Evolutionary conservation across 129 eudicot species (phyloP).

Genomic region (Helianthus annuus): HanXRQr2.0-SUNRISE NC_035436.2:71697787-71698286

Average conservation of each 20-base stretch:
- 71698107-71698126: not conserved
- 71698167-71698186: not conserved
- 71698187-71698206: too few species aligned
- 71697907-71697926: not conserved
- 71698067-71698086: not conserved
- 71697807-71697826: too few species aligned
- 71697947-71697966: not conserved
- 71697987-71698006: not conserved
- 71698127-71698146: slow-evolving; percentile 18
- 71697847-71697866: not conserved
- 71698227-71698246: too few species aligned
- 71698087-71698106: not conserved
- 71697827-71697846: too few species aligned
- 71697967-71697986: too few species aligned
- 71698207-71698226: too few species aligned
- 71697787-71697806: too few species aligned
- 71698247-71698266: slow-evolving; percentile 6
- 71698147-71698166: too few species aligned
- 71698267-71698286: not conserved
- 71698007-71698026: not conserved
- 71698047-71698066: not conserved
- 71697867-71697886: slow-evolving; percentile 1
- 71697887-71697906: not conserved
- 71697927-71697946: not conserved
- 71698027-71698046: not conserved